Conservation (phyloP, 202 grass and related monocot species). For the Setaria viridis region DNA sequence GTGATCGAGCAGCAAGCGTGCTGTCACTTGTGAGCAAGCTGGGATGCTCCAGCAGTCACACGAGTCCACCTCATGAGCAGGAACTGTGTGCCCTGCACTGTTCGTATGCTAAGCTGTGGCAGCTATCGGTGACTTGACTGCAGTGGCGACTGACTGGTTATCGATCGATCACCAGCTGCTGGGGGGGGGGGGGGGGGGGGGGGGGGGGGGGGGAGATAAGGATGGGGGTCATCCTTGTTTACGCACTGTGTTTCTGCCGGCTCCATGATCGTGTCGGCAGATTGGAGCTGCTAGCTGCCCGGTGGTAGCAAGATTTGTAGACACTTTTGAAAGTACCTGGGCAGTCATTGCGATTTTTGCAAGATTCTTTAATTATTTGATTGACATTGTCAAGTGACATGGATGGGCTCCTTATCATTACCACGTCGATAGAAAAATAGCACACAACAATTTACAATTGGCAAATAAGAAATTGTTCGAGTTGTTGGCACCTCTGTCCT, state of each 20-base stretch:
- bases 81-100: background rate
- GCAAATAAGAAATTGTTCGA: too few species aligned
- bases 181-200: too few species aligned
- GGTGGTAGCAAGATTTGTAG: background rate
- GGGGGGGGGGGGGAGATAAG: background rate
- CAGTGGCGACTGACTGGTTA: constrained; percentile 19
- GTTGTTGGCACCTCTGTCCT: too few species aligned
- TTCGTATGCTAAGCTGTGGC: constrained; percentile 43
- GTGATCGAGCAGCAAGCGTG: background rate
- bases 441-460: background rate
- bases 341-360: background rate
- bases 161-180: background rate
- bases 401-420: background rate
- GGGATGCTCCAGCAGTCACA: constrained; percentile 1
- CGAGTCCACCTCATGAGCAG: constrained; percentile 39
- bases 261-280: constrained; percentile 63
- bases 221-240: background rate
- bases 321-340: background rate
- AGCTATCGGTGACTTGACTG: constrained; percentile 43
- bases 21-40: constrained; percentile 24
- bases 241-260: constrained; percentile 41
- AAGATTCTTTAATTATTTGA: background rate
- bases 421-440: background rate
- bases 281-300: background rate
- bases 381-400: background rate